Evolutionary conservation across 2,329 filamentous ascomycete species (phyloP).

Genomic region (Arthrinium phaeospermum): DNA sequence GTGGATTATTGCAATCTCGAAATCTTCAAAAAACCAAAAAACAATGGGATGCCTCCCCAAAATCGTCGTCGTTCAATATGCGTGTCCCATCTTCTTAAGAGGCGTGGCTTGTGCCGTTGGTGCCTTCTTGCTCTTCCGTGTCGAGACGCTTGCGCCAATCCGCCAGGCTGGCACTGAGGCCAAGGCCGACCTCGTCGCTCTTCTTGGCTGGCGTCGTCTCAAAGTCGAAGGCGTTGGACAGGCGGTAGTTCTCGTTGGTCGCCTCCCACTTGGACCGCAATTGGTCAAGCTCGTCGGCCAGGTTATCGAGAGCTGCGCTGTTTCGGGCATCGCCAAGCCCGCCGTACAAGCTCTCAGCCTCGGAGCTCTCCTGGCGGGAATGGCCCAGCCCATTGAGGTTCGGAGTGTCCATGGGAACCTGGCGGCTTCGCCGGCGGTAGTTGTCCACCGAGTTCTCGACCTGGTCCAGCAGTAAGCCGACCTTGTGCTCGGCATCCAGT

Average conservation of each 20-base stretch:
- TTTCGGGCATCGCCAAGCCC: conserved; percentile 61
- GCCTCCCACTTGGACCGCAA: conserved; percentile 93
- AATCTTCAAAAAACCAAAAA: not conserved
- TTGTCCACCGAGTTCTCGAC: conserved; percentile 93
- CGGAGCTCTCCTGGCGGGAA: conserved; percentile 61
- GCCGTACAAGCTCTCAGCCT: conserved; percentile 67
- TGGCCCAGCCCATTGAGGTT: conserved; percentile 44
- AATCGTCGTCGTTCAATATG: conserved; percentile 1
- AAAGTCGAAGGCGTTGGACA: conserved; percentile 90
- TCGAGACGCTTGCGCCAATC: conserved; percentile 84
- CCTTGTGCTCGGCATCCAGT: conserved; percentile 88
- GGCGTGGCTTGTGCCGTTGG: conserved; percentile 11
- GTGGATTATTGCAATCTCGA: conserved; percentile 9
- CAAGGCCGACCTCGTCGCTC: conserved; percentile 52
- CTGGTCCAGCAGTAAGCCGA: conserved; percentile 90
- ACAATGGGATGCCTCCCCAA: not conserved
- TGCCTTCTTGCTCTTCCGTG: conserved; percentile 49
- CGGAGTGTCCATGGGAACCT: conserved; percentile 52
- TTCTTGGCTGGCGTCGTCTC: conserved; percentile 57
- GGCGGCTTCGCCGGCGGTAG: conserved; percentile 80
- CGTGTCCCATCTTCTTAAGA: not conserved
- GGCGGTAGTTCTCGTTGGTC: conserved; percentile 91
- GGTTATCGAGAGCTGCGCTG: conserved; percentile 79
- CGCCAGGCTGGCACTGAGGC: conserved; percentile 73
- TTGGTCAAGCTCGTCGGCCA: conserved; percentile 90